Conservation (phyloP, 1,139 yeast genomes). For the Suhomyces wounanorum region DNA sequence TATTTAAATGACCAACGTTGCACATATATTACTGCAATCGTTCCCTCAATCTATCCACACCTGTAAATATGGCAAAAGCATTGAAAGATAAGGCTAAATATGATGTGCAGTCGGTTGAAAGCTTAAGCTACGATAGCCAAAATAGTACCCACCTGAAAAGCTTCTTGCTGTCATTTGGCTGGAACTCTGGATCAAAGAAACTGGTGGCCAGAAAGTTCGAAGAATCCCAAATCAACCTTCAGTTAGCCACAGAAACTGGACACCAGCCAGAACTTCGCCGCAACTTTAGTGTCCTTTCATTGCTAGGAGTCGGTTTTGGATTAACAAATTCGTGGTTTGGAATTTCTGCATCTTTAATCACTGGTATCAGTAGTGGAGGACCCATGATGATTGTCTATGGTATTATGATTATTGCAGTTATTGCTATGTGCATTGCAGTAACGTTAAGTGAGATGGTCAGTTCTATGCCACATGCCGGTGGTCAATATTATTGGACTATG, state of each 20-base stretch:
- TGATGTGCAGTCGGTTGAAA: constrained; percentile 21
- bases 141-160: neutral
- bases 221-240: constrained; percentile 37
- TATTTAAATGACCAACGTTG: neutral
- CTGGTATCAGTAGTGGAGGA: constrained; percentile 53
- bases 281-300: constrained; percentile 54
- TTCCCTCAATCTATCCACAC: neutral
- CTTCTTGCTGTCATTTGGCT: neutral
- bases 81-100: constrained; percentile 5
- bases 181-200: constrained; percentile 3
- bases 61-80: constrained; percentile 3
- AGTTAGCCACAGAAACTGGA: constrained; percentile 36
- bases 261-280: constrained; percentile 47
- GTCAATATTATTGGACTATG: constrained; percentile 63
- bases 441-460: constrained; percentile 52
- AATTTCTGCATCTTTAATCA: constrained; percentile 49
- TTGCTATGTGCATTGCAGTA: constrained; percentile 43
- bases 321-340: constrained; percentile 59
- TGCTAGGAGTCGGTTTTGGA: constrained; percentile 53
- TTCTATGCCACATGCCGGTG: constrained; percentile 60
- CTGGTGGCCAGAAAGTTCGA: constrained; percentile 6
- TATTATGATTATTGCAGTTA: constrained; percentile 31
- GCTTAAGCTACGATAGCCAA: constrained; percentile 23
- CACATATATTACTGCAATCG: neutral
- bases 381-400: constrained; percentile 52